Conservation (phyloP, 75 land plant species). For the Pinus tabuliformis region DNA sequence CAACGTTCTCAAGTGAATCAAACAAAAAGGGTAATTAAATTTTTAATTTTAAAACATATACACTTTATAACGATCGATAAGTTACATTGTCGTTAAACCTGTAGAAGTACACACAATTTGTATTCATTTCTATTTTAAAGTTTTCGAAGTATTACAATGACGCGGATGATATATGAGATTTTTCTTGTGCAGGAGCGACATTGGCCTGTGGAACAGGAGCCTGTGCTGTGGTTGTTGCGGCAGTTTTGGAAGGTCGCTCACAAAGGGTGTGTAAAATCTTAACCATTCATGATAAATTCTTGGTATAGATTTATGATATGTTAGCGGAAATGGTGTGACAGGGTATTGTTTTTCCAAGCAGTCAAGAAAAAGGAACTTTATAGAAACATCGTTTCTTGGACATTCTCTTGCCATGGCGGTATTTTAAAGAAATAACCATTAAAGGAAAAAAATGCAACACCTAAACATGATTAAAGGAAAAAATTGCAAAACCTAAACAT, state of each 20-base stretch:
- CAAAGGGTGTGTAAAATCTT: conserved; percentile 58
- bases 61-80: not conserved
- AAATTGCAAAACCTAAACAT: too few relatives aligned
- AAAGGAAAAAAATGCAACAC: too few relatives aligned
- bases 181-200: conserved; percentile 67
- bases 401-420: not conserved
- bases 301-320: too few relatives aligned
- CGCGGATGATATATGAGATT: not conserved
- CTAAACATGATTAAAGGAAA: too few relatives aligned
- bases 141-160: not conserved
- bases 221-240: conserved; percentile 94
- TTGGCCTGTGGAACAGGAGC: conserved; percentile 99
- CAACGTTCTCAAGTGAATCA: too few relatives aligned
- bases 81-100: not conserved
- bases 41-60: too few relatives aligned
- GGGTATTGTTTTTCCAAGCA: not conserved
- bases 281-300: not conserved
- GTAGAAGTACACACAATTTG: not conserved
- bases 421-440: too few relatives aligned
- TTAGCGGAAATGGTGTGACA: not conserved
- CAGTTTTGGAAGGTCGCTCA: conserved; percentile 83
- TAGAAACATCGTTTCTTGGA: not conserved
- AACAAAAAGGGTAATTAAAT: too few relatives aligned
- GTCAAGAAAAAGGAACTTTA: not conserved
- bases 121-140: not conserved